These are phyloP conservation scores for Saprolegnia parasitica DNA, from an alignment of 352 stramenopile species.

Conservation along the genomic window DNA sequence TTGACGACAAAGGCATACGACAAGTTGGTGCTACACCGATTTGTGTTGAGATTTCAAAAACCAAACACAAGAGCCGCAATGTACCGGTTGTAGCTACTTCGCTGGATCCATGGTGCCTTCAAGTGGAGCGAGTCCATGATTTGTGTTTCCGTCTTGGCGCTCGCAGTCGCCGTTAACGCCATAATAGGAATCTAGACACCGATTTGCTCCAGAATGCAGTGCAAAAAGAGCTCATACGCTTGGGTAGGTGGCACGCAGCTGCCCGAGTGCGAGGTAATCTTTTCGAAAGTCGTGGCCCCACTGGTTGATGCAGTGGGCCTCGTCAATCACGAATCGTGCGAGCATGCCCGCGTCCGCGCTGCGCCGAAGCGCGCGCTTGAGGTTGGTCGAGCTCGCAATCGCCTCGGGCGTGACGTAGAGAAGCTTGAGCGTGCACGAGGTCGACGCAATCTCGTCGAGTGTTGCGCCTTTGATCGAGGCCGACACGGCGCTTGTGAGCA, in stretches of 20 bases:
- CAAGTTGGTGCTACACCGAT: conserved; percentile 10
- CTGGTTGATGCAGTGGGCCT: conserved; percentile 37
- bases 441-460: conserved; percentile 1
- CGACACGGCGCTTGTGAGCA: conserved; percentile 12
- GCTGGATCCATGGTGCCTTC: background rate
- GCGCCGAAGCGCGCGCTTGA: conserved; percentile 8
- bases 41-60: conserved; percentile 27
- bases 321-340: conserved; percentile 34
- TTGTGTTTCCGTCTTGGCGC: background rate
- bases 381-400: background rate
- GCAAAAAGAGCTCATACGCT: background rate
- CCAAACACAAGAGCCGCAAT: conserved; percentile 36
- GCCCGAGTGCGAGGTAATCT: conserved; percentile 35
- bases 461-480: background rate
- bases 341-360: background rate
- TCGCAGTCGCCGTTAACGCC: conserved; percentile 31
- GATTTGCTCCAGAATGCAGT: background rate
- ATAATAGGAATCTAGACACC: conserved; percentile 30
- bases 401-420: conserved; percentile 30
- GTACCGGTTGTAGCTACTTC: conserved; percentile 21
- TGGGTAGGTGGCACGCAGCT: conserved; percentile 42
- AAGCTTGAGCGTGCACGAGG: conserved; percentile 19
- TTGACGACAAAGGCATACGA: conserved; percentile 19
- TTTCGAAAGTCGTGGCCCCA: conserved; percentile 38
- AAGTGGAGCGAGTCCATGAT: conserved; percentile 5